Base-by-base conservation (phyloP, 108 stramenopile species). In the Nannochloropsis salina region DNA sequence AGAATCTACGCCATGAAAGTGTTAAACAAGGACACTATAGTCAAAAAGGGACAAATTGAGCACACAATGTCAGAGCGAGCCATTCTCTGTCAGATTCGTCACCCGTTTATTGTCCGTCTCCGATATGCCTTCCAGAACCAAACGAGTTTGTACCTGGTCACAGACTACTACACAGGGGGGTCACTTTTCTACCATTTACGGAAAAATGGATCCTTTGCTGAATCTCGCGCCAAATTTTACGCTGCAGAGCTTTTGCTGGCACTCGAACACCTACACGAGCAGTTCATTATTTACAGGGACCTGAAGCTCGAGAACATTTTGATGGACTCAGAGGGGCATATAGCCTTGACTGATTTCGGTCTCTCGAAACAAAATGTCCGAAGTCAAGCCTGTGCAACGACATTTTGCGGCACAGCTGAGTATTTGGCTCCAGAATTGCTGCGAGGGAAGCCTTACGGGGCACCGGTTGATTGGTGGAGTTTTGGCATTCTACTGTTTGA, bases 261-360 rank as follows among this genome's bases (percentile, higher is more conserved):
- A 40, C 85, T 93, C 18, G 88, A 74, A 9, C 92, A 93, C 80
- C 82, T 93, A 42, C 92, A 93, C 84, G 83, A 86, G 40, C 90
- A 89, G 15, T 83, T 87, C 9, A 91, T 93, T 61, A 92, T 93
- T 44, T 93, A 92, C 79, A 79, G 92, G 10, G 92, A 93, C 82
- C 81, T 93, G 4, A 93, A 93, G 86, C 88, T 92, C 10, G 92
- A 92, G 80, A 92, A 92, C 45, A 82, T 92, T 5, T 89, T 92
- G 43, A 91, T 92, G 91, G 92, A 92, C 80, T 86, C 88, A 21
- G 51, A 92, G 21, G 93, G 93, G 3, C 91, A 93, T 84, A 44
- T 93, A 10, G 86, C 86, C 5, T 86, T 93, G 11, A 92, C 92
- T 6, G 92, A 93, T 84, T 93, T 93, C 45, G 92, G 92, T 20